Percentiles rank a stretch among this genome's conserved stretches.
These are phyloP conservation scores for Eucalyptus marginata DNA, from an alignment of 345 rosid genomes.

Conservation along the genomic window DNA sequence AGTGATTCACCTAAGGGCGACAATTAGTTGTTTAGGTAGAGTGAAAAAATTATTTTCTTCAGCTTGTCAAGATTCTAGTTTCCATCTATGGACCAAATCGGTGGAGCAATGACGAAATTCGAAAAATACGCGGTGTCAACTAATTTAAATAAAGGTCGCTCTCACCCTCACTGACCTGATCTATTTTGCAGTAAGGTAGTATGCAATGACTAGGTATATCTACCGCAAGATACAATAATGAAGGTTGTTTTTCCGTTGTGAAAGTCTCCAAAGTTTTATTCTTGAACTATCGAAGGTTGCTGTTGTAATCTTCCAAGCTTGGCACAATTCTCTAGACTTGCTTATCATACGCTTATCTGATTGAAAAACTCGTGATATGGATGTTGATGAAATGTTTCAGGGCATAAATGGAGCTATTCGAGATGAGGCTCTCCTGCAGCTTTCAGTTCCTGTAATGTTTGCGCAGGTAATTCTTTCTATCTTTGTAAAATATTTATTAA, in stretches of 20 bases:
- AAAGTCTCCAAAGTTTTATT: not conserved
- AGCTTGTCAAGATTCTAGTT: not conserved
- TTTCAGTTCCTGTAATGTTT: slow-evolving; percentile 57
- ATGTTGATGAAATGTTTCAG: slow-evolving; percentile 11
- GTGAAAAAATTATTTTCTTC: not conserved
- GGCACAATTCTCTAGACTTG: not conserved
- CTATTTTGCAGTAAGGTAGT: not conserved
- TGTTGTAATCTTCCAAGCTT: not conserved
- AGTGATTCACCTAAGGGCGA: not conserved
- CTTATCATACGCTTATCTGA: not conserved
- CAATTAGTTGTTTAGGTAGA: not conserved
- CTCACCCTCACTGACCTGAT: not conserved
- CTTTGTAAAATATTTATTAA: not conserved
- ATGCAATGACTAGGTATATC: not conserved
- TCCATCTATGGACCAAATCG: not conserved
- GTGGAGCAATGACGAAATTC: not conserved
- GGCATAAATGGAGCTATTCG: slow-evolving; percentile 48
- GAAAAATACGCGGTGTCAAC: not conserved
- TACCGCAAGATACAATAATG: not conserved
- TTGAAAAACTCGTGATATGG: not conserved
- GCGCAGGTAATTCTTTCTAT: slow-evolving; percentile 42
- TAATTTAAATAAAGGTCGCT: not conserved
- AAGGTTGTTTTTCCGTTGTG: not conserved
- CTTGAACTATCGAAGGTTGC: not conserved
- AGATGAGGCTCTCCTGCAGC: slow-evolving; percentile 54